Evolutionary conservation across 208 protist species (phyloP), one percentile per base, ranked within the genome.

Genomic region (Kentomonas sorsogonicus): DNA sequence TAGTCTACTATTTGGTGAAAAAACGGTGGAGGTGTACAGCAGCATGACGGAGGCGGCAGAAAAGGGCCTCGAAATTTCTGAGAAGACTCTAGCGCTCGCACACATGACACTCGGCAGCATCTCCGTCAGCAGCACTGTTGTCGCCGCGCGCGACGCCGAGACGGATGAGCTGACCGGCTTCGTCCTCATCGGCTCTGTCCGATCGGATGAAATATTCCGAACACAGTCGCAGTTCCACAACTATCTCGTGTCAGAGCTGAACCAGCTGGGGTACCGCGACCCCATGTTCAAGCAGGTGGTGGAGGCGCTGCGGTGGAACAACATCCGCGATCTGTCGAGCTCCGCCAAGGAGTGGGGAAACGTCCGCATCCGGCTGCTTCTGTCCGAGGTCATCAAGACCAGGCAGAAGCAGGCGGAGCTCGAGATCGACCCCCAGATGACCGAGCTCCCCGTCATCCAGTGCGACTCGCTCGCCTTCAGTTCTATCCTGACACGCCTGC

Each of bases 1-100:
- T 51, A 68, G 63, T n/a, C 58, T 88, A 29, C 71, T 88, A 16
- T 83, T 69, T 30, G 80, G 80, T 31, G 76, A 80, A 15, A 76
- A 74, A 34, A 77, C 79, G 0, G 58, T 87, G 11, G 68, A 83
- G 22, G 60, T 77, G 51, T 87, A 87, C 52, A 53, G 63, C 1
- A 80, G 63, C 15, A 87, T 87, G 75, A 66, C 72, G 18, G 75
- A 64, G 23, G 74, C 72, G 6, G 75, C 75, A 15, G 60, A 66
- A 40, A 83, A 80, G 55, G 74, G 70, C 15, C 39, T 83, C 27
- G 75, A 73, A 20, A 57, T 83, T 0, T 63, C 72, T 2, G 64
- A 72, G 27, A 74, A 73, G 29, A 66, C 47, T 36, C 51, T 80
- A 4, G 76, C 72, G 0, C 51, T 87, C 23, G 79, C 75, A 6